A percentile compares a stretch with the other conserved stretches of the same genome.
Conservation (phyloP, 2,329 filamentous ascomycete species). For the Elsinoe arachidis region DNA sequence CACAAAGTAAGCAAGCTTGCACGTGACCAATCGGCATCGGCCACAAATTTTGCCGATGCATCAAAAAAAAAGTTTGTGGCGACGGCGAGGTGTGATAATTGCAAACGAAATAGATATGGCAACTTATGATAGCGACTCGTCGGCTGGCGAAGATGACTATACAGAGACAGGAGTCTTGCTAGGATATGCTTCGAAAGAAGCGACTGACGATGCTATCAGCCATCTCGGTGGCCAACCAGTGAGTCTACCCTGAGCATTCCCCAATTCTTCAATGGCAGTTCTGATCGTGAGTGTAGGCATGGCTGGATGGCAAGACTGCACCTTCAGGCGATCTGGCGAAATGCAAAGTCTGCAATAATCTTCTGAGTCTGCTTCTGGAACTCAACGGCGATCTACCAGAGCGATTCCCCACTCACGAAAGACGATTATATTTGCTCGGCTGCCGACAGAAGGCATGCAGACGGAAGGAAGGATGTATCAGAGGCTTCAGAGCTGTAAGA, state of each 20-base stretch:
- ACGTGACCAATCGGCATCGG: not conserved
- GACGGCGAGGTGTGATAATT: not conserved
- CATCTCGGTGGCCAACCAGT: constrained; percentile 82
- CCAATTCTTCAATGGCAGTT: not conserved
- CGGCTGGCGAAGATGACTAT: constrained; percentile 57
- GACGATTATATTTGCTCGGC: constrained; percentile 77
- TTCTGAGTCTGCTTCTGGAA: constrained; percentile 80
- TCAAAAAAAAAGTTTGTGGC: constrained; percentile 7
- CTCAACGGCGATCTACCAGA: constrained; percentile 85
- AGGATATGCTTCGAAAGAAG: constrained; percentile 76
- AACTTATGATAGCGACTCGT: constrained; percentile 80
- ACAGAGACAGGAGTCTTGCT: constrained; percentile 81
- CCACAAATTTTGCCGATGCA: not conserved
- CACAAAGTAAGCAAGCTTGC: not conserved
- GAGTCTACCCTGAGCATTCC: constrained; percentile 32
- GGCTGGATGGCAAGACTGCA: constrained; percentile 63
- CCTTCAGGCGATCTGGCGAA: constrained; percentile 70
- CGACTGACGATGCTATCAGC: constrained; percentile 73
- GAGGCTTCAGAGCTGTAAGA: constrained; percentile 62
- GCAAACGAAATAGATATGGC: constrained; percentile 47
- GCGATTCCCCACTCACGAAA: constrained; percentile 75
- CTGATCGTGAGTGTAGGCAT: constrained; percentile 51
- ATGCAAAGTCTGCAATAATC: constrained; percentile 77
- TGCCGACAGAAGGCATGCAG: constrained; percentile 73
- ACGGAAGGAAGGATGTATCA: constrained; percentile 72